Evolutionary conservation across 2,329 filamentous ascomycete species (phyloP).

Genomic region (Monascus ruber): DNA sequence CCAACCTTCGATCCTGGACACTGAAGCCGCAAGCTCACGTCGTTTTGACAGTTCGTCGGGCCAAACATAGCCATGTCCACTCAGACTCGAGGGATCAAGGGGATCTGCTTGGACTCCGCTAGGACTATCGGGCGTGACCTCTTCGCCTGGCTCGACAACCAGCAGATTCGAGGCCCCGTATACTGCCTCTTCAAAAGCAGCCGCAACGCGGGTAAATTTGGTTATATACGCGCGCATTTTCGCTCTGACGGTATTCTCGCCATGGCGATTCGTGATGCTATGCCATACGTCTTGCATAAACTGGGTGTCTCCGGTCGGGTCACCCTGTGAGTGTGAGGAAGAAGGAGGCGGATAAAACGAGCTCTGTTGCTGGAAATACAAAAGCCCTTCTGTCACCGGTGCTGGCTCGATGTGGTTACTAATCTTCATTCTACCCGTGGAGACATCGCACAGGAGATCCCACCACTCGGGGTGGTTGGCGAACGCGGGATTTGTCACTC

Average conservation of each 20-base stretch:
- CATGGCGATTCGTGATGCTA: slow-evolving; percentile 74
- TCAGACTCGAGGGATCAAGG: slow-evolving; percentile 42
- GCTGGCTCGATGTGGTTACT: slow-evolving; percentile 76
- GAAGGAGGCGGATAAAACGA: slow-evolving; percentile 13
- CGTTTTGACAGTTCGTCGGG: slow-evolving; percentile 67
- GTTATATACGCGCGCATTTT: slow-evolving; percentile 94
- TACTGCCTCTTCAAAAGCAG: slow-evolving; percentile 89
- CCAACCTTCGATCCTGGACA: slow-evolving; percentile 92
- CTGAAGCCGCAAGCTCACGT: slow-evolving; percentile 81
- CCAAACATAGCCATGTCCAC: slow-evolving; percentile 94
- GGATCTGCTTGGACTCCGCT: slow-evolving; percentile 26
- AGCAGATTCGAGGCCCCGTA: slow-evolving; percentile 87
- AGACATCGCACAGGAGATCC: slow-evolving; percentile 90
- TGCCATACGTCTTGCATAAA: slow-evolving; percentile 82
- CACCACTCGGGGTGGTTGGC: slow-evolving; percentile 95
- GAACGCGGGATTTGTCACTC: slow-evolving; percentile 94
- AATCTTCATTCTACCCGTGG: slow-evolving; percentile 87
- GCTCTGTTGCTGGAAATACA: slow-evolving; percentile 72
- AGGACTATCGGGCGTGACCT: slow-evolving; percentile 40
- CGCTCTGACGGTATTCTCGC: slow-evolving; percentile 77
- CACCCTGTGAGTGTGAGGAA: slow-evolving; percentile 29
- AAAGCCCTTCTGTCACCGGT: slow-evolving; percentile 68
- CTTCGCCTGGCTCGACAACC: slow-evolving; percentile 62
- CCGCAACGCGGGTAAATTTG: slow-evolving; percentile 83
- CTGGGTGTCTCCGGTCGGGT: slow-evolving; percentile 72